These are phyloP conservation scores for Candida silvatica DNA, from an alignment of 805 yeast species.

Conservation along the genomic window DNA sequence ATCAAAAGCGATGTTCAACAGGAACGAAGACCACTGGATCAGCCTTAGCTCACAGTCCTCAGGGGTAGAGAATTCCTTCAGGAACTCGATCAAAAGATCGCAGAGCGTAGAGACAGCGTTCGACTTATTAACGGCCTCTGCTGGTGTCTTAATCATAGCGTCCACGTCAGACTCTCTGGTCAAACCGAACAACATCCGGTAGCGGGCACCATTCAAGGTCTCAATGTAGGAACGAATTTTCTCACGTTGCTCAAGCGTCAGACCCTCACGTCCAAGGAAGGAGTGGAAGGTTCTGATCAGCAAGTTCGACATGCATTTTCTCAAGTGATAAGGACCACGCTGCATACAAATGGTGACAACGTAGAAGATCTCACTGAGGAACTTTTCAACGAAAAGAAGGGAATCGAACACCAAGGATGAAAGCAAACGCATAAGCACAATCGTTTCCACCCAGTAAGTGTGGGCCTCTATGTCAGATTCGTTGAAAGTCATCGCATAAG, in stretches of 20 bases:
- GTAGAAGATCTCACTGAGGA: constrained; percentile 63
- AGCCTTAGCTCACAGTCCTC: constrained; percentile 48
- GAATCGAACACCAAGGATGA: constrained; percentile 68
- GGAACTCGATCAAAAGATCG: constrained; percentile 42
- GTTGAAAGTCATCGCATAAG: constrained; percentile 38
- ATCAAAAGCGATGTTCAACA: constrained; percentile 53
- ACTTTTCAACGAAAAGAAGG: constrained; percentile 48
- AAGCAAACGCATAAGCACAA: constrained; percentile 54
- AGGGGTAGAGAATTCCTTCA: constrained; percentile 37
- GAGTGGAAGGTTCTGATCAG: constrained; percentile 64
- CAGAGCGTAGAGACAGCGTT: constrained; percentile 52
- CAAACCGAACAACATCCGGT: constrained; percentile 61
- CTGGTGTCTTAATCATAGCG: constrained; percentile 18
- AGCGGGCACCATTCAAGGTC: constrained; percentile 50
- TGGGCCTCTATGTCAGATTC: constrained; percentile 39
- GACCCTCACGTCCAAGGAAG: constrained; percentile 45
- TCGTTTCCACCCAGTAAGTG: constrained; percentile 62
- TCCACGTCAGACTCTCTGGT: constrained; percentile 35
- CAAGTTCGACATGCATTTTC: constrained; percentile 52
- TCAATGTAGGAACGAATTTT: constrained; percentile 39
- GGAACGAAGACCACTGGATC: constrained; percentile 55
- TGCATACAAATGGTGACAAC: constrained; percentile 56
- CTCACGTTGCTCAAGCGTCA: constrained; percentile 31
- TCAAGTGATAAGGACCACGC: constrained; percentile 42
- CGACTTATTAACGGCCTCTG: constrained; percentile 31